A percentile compares a stretch with the other conserved stretches of the same genome.
These are phyloP conservation scores for Dactylellina leptospora DNA, from an alignment of 2,329 filamentous ascomycete genomes.

Conservation along the genomic window DNA sequence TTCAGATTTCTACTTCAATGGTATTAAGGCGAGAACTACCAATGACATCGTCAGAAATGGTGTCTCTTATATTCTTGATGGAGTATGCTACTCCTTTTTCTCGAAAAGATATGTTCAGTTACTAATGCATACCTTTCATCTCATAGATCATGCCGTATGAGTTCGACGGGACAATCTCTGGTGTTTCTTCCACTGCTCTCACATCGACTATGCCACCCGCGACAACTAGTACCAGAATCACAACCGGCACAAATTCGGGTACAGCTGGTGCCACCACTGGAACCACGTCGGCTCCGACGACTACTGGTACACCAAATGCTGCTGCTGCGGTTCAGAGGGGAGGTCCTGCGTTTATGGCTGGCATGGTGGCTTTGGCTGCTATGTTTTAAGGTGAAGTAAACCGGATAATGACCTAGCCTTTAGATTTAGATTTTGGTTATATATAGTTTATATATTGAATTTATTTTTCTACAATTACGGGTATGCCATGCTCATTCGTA, in stretches of 20 bases:
- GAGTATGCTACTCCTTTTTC: conserved; percentile 13
- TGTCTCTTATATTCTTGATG: conserved; percentile 47
- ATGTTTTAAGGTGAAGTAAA: conserved; percentile 16
- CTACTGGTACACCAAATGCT: conserved; percentile 14
- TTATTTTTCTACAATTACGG: too few species aligned
- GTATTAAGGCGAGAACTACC: conserved; percentile 23
- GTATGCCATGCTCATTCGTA: too few species aligned
- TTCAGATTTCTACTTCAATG: conserved; percentile 42
- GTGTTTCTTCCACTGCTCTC: conserved; percentile 6
- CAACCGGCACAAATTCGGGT: not conserved
- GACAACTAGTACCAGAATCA: not conserved
- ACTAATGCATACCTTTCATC: not conserved
- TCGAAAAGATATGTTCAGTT: not conserved
- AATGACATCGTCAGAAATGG: conserved; percentile 51
- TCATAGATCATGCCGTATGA: conserved; percentile 44
- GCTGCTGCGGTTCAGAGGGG: conserved; percentile 6
- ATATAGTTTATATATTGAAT: too few species aligned
- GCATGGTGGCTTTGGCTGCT: conserved; percentile 14
- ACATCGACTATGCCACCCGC: conserved; percentile 12
- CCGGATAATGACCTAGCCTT: too few species aligned
- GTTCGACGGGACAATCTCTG: conserved; percentile 29
- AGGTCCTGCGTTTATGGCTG: conserved; percentile 15
- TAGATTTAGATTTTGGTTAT: too few species aligned
- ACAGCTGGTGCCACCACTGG: not conserved
- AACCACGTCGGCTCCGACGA: conserved; percentile 7